Base-by-base conservation (phyloP, 169 alveolate species). In the Plasmodium sp. region DNA sequence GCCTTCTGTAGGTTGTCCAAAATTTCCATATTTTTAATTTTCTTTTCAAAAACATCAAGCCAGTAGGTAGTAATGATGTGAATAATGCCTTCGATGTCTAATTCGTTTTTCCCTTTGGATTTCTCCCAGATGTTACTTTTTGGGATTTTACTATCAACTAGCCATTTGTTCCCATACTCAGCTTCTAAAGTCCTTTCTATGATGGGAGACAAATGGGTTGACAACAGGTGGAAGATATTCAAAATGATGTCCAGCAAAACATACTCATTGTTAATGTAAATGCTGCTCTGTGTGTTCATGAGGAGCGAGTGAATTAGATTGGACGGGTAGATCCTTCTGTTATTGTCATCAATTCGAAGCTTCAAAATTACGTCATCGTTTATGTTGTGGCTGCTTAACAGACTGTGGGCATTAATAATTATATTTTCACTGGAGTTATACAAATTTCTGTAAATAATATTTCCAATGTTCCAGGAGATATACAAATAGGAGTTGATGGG, bases 391-490 rank as follows among this genome's bases (percentile, higher is more conserved):
- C 95, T 92, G 62, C 95, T 92, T 67, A 92, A 81, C 67, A 92
- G 54, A 92, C 95, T 92, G 33, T 92, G 95, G 6, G 95, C 92
- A 82, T 81, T 82, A 6, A 92, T 92, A 22, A 73, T 92, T 33
- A 96, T 96, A 72, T 96, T 92, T 84, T 96, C 98, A 82, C 96
- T 96, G 2, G 97, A 96, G 45, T 71, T 83, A 72, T 95, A 96
- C 6, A 96, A 51, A 83, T 96, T 95, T 73, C 91, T n/a, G 79
- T 95, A 96, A 31, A 93, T 95, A 54, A 94, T 96, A 92, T 95
- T 94, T 72, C 98, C 98, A 36, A 96, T 96, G 18, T 94, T 94
- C 98, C 98, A 96, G 48, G 95, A 97, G 51, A 96, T 93, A 85
- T 94, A 96, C 33, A 96, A 82, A 34, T 88, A 86, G 14, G 91